Evolutionary conservation across 1,284 basidiomycete genomes (phyloP).

Genomic region (Papiliotrema fonsecae): DNA sequence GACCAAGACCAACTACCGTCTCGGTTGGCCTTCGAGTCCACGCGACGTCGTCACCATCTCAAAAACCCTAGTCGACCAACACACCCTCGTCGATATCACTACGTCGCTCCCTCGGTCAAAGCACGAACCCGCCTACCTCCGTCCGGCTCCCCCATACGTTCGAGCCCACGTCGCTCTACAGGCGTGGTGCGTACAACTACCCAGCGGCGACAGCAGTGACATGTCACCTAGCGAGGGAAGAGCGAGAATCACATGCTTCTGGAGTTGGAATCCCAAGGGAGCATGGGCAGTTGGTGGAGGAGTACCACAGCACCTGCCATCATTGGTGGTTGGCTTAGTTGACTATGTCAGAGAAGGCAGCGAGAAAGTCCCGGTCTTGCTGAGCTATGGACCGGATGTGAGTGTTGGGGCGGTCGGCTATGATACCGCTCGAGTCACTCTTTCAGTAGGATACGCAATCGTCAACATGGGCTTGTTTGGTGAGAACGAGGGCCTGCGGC

Average conservation of each 20-base stretch:
- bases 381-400: constrained; percentile 76
- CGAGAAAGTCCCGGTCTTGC: constrained; percentile 66
- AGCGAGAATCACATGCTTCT: constrained; percentile 82
- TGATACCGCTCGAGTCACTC: constrained; percentile 72
- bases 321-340: constrained; percentile 72
- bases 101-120: constrained; percentile 87
- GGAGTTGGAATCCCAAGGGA: constrained; percentile 91
- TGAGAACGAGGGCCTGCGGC: constrained; percentile 53
- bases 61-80: constrained; percentile 70
- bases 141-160: constrained; percentile 91
- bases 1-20: constrained; percentile 78
- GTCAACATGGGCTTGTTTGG: constrained; percentile 66
- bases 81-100: constrained; percentile 83
- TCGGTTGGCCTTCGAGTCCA: constrained; percentile 96
- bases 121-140: constrained; percentile 88
- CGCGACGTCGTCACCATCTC: constrained; percentile 90
- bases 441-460: constrained; percentile 80
- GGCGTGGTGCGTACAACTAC: constrained; percentile 84
- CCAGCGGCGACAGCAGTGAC: constrained; percentile 33
- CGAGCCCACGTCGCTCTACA: constrained; percentile 82
- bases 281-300: constrained; percentile 70
- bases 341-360: constrained; percentile 71
- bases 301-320: constrained; percentile 65
- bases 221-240: constrained; percentile 47
- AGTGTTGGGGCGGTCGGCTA: constrained; percentile 71